phyloP scores from a whole-genome alignment of 2,329 filamentous ascomycete species.

The Septoria petroselini region DNA sequence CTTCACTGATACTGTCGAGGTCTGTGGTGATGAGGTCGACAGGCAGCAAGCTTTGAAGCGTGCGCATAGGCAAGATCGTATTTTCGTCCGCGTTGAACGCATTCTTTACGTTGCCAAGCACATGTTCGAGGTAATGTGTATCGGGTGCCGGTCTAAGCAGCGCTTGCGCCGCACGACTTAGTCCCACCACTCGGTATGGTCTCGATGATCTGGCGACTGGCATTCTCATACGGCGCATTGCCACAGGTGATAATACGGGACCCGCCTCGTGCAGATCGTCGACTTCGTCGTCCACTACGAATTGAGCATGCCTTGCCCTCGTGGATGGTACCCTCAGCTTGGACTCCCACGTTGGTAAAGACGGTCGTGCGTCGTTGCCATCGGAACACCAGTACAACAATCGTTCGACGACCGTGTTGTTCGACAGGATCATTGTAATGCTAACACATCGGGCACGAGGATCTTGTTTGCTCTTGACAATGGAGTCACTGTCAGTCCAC shows the following conservation, averaged over 20 bases:
- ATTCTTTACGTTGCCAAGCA: slow-evolving; percentile 28
- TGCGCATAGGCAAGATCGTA: slow-evolving; percentile 12
- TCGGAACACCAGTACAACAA: too few species aligned
- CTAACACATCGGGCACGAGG: too few species aligned
- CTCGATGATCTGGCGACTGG: neutral
- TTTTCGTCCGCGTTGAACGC: slow-evolving; percentile 29
- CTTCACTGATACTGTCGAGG: neutral
- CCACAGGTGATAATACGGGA: too few species aligned
- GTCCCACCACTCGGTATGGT: neutral
- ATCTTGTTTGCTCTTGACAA: too few species aligned
- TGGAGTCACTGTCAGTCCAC: neutral
- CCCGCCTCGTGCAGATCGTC: too few species aligned
- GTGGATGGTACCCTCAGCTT: too few species aligned
- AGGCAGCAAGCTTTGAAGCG: slow-evolving; percentile 10
- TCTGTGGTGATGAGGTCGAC: neutral
- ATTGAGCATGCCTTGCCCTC: too few species aligned
- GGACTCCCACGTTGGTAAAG: too few species aligned
- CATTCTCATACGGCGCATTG: neutral
- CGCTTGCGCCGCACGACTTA: neutral
- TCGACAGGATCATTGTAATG: too few species aligned
- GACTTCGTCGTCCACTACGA: too few species aligned
- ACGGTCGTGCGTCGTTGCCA: too few species aligned
- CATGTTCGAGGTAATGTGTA: neutral
- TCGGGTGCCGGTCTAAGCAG: neutral
- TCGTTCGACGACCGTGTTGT: too few species aligned